Conservation (phyloP, 2,329 filamentous ascomycete genomes). For the Aspergillus ochraceoroseus region DNA sequence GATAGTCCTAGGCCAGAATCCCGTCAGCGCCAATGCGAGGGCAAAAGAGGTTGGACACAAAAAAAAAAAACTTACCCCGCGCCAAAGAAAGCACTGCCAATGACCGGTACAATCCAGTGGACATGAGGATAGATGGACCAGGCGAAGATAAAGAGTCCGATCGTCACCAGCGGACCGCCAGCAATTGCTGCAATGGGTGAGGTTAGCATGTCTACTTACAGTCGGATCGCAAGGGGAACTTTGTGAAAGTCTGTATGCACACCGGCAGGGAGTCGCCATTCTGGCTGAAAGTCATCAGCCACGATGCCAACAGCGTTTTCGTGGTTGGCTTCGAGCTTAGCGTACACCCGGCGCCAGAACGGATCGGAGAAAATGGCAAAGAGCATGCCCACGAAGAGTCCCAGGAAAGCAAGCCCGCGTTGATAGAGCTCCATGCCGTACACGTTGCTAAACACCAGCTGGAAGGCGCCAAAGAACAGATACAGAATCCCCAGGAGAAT, state of each 20-base stretch:
- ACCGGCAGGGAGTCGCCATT: conserved; percentile 73
- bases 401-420: conserved; percentile 70
- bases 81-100: conserved; percentile 67
- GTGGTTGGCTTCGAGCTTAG: conserved; percentile 39
- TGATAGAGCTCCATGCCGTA: conserved; percentile 77
- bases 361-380: conserved; percentile 45
- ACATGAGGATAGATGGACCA: conserved; percentile 72
- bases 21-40: conserved; percentile 8
- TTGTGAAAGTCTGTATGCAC: conserved; percentile 26
- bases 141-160: conserved; percentile 81
- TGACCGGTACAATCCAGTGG: conserved; percentile 71
- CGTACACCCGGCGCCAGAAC: conserved; percentile 45
- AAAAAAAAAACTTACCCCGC: conserved; percentile 54
- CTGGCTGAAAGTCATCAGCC: conserved; percentile 67
- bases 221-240: neutral
- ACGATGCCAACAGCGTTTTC: conserved; percentile 31
- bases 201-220: conserved; percentile 10
- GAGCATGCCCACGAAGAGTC: conserved; percentile 47
- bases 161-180: conserved; percentile 71
- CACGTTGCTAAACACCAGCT: conserved; percentile 67
- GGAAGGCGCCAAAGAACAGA: conserved; percentile 85
- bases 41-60: conserved; percentile 11
- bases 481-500: conserved; percentile 84
- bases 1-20: conserved; percentile 54
- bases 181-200: conserved; percentile 52